These are phyloP conservation scores for Glycine tomentella DNA, from an alignment of 306 rosid genomes.

Conservation along the genomic window DNA sequence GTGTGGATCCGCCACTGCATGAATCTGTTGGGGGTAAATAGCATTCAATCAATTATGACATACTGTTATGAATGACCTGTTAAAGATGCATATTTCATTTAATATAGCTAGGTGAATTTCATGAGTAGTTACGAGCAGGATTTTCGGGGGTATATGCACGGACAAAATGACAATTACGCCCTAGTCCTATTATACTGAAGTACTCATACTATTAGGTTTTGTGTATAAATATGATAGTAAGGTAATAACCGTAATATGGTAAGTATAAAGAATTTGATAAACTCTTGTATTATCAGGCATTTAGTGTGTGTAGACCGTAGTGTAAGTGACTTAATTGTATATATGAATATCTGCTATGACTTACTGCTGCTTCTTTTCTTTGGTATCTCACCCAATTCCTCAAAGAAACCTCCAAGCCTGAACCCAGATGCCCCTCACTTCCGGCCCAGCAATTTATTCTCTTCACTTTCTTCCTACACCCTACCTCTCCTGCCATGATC, in stretches of 20 bases:
- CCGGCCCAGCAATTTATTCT: not conserved
- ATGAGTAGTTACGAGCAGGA: not conserved
- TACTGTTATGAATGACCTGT: not conserved
- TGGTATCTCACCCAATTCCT: slow-evolving; percentile 13
- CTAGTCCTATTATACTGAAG: not conserved
- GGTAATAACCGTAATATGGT: not conserved
- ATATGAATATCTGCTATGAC: not conserved
- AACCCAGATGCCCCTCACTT: not conserved
- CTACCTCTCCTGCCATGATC: not conserved
- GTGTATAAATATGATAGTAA: not conserved
- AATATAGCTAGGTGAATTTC: slow-evolving; percentile 39
- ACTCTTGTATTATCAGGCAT: slow-evolving; percentile 1
- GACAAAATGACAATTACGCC: slow-evolving; percentile 5
- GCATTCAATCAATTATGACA: slow-evolving; percentile 4
- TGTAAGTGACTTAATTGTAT: not conserved
- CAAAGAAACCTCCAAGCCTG: not conserved
- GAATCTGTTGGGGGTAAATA: not conserved
- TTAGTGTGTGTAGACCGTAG: not conserved
- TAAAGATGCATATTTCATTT: not conserved
- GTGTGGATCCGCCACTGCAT: not conserved
- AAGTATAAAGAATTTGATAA: slow-evolving; percentile 12
- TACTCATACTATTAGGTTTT: not conserved
- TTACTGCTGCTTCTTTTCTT: not conserved
- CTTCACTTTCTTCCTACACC: not conserved
- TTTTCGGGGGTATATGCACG: slow-evolving; percentile 1